Conservation (phyloP, 148 eudicot genomes). For the Diospyros lotus region DNA sequence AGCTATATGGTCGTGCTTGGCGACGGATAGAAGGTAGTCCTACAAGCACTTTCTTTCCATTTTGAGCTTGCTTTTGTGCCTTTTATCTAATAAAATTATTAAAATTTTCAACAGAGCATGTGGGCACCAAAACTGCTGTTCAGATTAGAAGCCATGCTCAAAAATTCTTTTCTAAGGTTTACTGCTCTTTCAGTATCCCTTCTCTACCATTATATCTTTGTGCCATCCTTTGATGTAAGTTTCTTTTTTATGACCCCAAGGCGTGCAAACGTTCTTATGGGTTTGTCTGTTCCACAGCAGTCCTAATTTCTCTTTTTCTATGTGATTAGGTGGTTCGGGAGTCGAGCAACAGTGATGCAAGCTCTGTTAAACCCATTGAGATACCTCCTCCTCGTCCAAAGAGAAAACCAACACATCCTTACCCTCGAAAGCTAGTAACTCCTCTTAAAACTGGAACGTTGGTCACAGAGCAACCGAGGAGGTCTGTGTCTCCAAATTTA, state of each 20-base stretch:
- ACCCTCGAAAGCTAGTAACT: conserved; percentile 70
- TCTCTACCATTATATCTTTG: conserved; percentile 31
- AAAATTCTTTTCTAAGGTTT: conserved; percentile 91
- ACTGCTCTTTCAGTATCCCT: conserved; percentile 27
- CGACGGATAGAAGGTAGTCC: conserved; percentile 73
- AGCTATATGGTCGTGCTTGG: conserved; percentile 85
- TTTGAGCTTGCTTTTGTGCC: not conserved
- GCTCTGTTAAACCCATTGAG: conserved; percentile 50
- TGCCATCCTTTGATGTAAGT: conserved; percentile 43
- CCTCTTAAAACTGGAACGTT: conserved; percentile 32
- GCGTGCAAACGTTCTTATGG: conserved; percentile 27
- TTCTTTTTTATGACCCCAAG: conserved; percentile 29
- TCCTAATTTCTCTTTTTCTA: conserved; percentile 18
- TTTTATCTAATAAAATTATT: conserved; percentile 11
- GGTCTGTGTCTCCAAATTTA: conserved; percentile 45
- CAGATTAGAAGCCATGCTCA: conserved; percentile 97
- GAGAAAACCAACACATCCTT: conserved; percentile 84
- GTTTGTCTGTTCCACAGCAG: not conserved
- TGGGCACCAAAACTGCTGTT: conserved; percentile 92
- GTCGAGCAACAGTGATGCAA: conserved; percentile 33
- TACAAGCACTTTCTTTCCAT: not conserved
- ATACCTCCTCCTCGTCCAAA: conserved; percentile 98
- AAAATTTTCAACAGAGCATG: conserved; percentile 54
- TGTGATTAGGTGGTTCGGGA: conserved; percentile 67
- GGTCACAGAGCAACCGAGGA: conserved; percentile 29